Percentiles rank a stretch among this genome's conserved stretches.
phyloP scores from a whole-genome alignment of 164 flowering plant species.

The Nelumbo lutea region DNA sequence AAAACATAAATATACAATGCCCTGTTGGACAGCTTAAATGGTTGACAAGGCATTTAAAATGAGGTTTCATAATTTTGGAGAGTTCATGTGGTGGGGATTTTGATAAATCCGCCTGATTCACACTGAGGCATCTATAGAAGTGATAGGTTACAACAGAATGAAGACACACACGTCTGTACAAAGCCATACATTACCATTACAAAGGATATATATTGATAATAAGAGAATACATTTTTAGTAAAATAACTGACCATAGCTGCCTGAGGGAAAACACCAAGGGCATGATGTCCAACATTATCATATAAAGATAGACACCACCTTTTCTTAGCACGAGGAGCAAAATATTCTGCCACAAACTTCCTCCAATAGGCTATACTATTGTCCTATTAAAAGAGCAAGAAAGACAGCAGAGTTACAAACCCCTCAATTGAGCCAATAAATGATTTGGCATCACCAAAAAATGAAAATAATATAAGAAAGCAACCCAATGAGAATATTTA shows the following conservation, averaged over 20 bases:
- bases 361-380: slow-evolving; percentile 87
- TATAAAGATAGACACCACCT: slow-evolving; percentile 93
- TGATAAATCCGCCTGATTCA: too few species aligned
- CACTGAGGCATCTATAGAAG: neutral
- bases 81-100: too few species aligned
- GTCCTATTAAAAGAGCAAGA: slow-evolving; percentile 40
- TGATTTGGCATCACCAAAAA: neutral
- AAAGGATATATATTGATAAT: too few species aligned
- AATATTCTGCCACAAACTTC: slow-evolving; percentile 89
- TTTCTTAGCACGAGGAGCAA: slow-evolving; percentile 90
- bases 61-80: too few species aligned
- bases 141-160: neutral
- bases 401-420: neutral
- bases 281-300: slow-evolving; percentile 88
- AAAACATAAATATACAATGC: too few species aligned
- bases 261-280: slow-evolving; percentile 95
- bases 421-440: too few species aligned
- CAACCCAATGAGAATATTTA: neutral
- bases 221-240: neutral
- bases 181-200: too few species aligned
- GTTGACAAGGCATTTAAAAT: too few species aligned
- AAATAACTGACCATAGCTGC: slow-evolving; percentile 68
- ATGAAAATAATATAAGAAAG: neutral
- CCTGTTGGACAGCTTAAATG: too few species aligned
- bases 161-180: neutral